Conservation (phyloP, 2,329 filamentous ascomycete species). For the Graphilbum sp. region DNA sequence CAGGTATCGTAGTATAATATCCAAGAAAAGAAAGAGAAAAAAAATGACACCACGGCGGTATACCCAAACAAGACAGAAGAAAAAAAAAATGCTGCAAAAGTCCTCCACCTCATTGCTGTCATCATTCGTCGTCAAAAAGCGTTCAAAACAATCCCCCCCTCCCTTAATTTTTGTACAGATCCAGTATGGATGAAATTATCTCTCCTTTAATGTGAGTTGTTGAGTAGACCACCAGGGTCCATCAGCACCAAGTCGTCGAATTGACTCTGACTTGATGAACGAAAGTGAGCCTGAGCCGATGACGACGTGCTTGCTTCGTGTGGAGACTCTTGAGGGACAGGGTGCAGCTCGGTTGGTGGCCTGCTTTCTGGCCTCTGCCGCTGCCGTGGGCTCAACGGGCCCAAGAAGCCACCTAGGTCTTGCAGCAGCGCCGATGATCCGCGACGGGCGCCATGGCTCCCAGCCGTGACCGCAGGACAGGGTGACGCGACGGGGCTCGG, state of each 20-base stretch:
- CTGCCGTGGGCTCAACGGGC: slow-evolving; percentile 15
- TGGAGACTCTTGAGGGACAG: slow-evolving; percentile 21
- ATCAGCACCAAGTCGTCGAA: slow-evolving; percentile 6
- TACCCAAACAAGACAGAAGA: no score
- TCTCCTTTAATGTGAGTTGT: neutral
- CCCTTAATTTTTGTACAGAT: neutral
- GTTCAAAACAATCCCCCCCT: no score
- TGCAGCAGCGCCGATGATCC: slow-evolving; percentile 42
- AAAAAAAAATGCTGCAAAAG: neutral
- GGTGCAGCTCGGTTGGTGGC: slow-evolving; percentile 20
- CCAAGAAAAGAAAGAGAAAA: neutral
- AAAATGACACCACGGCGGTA: no score
- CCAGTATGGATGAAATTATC: neutral
- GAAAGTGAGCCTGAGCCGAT: neutral
- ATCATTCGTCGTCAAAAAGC: neutral
- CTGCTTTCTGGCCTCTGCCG: neutral
- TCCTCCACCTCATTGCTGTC: neutral
- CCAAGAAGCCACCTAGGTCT: slow-evolving; percentile 38
- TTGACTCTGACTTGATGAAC: neutral
- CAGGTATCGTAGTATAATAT: no score
- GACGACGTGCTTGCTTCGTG: neutral
- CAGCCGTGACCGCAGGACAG: slow-evolving; percentile 23
- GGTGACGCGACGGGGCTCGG: slow-evolving; percentile 22
- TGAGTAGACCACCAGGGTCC: slow-evolving; percentile 8
- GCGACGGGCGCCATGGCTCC: slow-evolving; percentile 27